These are phyloP conservation scores for Cyberlindnera euphorbiae DNA, from an alignment of 805 yeast genomes.

Conservation along the genomic window DNA sequence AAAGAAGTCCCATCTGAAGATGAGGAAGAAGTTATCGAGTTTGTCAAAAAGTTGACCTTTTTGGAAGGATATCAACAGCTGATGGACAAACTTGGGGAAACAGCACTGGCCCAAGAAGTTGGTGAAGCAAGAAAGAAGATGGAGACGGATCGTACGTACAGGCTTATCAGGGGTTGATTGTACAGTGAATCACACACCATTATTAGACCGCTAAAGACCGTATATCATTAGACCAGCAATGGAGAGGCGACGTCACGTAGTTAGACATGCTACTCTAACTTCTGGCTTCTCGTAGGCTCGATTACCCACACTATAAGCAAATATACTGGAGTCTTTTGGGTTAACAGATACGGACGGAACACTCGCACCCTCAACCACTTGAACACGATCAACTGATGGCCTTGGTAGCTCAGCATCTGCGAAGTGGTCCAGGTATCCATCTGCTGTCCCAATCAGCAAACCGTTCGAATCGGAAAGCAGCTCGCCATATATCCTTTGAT, in stretches of 20 bases:
- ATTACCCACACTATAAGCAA: conserved; percentile 19
- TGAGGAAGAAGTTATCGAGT: conserved; percentile 5
- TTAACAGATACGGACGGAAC: conserved; percentile 16
- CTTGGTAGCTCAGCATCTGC: conserved; percentile 24
- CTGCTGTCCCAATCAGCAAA: conserved; percentile 25
- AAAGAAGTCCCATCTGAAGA: not conserved
- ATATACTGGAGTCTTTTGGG: conserved; percentile 14
- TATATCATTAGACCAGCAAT: too few species aligned
- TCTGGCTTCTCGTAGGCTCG: conserved; percentile 11
- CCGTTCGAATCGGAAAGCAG: conserved; percentile 22
- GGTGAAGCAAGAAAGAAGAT: conserved; percentile 1
- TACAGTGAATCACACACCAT: too few species aligned
- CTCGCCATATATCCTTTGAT: conserved; percentile 25
- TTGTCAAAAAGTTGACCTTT: conserved; percentile 13
- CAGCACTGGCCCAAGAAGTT: conserved; percentile 1
- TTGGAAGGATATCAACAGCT: conserved; percentile 17
- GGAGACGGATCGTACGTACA: conserved; percentile 5
- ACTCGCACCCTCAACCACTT: conserved; percentile 4
- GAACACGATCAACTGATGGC: not conserved
- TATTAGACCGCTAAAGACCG: too few species aligned
- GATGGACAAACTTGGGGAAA: conserved; percentile 7
- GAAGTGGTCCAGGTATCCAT: conserved; percentile 19
- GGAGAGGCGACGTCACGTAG: too few species aligned
- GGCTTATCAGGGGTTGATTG: not conserved
- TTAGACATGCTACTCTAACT: conserved; percentile 6